Base-by-base conservation (phyloP, 768 basidiomycete genomes). In the Suillus plorans region DNA sequence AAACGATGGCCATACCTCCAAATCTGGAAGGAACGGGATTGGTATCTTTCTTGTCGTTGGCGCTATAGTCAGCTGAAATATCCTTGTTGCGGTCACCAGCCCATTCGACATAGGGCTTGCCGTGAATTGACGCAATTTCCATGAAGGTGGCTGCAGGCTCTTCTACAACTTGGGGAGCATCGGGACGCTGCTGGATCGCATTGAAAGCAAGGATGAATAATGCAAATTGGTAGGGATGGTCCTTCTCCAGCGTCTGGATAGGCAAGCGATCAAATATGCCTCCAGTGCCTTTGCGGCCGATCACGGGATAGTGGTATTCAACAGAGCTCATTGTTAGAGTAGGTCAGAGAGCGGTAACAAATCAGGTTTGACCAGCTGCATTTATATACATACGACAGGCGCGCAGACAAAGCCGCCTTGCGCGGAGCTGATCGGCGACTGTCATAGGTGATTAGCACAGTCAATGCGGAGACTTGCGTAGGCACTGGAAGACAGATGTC, bases 171-270 rank as follows among this genome's bases (percentile, higher is more conserved):
- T 50, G 41, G 13, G 39, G 16, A 25, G 50, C 36, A 18, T 63
- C 44, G 28, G 42, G 14, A 20, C 59, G 68, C 56, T 63, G 62
- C 47, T 69, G 68, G 18, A 69, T 37, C 4, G 63, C 61, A 18
- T 61, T 65, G 60, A 63, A 75, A 39, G 71, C 65, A 20, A 74
- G 67, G 63, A 74, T 31, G 28, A 74, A 74, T 37, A 74, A 70
- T 6, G 74, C 55, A 63, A 75, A 74, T 36, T 74, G 73, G 62
- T 70, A 63, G 4, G 72, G 70, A n/a, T 70, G 66, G 5, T 67
- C 56, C 4, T 22, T 60, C 52, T 60, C 18, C 59, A 75, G 56
- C 34, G 69, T 67, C 53, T 75, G 57, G 59, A 75, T 61, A 12
- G 69, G 64, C 39, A 75, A 57, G 62, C 73, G 73, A 44, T 71